phyloP scores from a whole-genome alignment of 2,329 filamentous ascomycete species.

The Aureobasidium sp. region DNA sequence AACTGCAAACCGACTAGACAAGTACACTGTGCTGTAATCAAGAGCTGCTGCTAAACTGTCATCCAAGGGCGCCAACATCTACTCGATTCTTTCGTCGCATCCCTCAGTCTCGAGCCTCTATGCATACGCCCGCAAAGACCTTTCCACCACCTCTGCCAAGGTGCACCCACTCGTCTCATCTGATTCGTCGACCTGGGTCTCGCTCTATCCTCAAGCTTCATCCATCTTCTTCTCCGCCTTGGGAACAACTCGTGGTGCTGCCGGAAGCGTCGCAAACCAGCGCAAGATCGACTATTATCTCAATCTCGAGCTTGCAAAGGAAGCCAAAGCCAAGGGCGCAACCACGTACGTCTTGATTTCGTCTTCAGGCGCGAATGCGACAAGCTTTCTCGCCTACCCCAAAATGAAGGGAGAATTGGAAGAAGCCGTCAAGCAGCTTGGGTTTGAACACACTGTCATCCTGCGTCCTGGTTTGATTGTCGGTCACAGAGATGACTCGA shows the following conservation, averaged over 20 bases:
- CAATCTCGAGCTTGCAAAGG: slow-evolving; percentile 69
- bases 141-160: slow-evolving; percentile 48
- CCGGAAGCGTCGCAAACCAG: slow-evolving; percentile 71
- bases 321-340: slow-evolving; percentile 64
- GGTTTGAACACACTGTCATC: slow-evolving; percentile 72
- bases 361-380: slow-evolving; percentile 45
- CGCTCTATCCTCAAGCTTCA: slow-evolving; percentile 52
- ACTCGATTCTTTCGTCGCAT: slow-evolving; percentile 53
- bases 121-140: slow-evolving; percentile 61
- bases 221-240: slow-evolving; percentile 67
- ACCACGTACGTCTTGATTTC: slow-evolving; percentile 74
- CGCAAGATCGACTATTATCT: slow-evolving; percentile 84
- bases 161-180: slow-evolving; percentile 59
- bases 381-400: slow-evolving; percentile 47
- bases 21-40: background rate
- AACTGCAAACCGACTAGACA: background rate
- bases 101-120: slow-evolving; percentile 48
- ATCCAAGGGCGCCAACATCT: slow-evolving; percentile 64
- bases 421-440: slow-evolving; percentile 62
- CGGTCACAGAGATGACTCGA: slow-evolving; percentile 56
- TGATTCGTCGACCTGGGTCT: slow-evolving; percentile 63
- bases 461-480: slow-evolving; percentile 67
- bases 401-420: slow-evolving; percentile 87
- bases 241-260: slow-evolving; percentile 69
- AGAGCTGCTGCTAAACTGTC: slow-evolving; percentile 27